phyloP scores from a whole-genome alignment of 2,329 filamentous ascomycete genomes.

The Cadophora gregata region DNA sequence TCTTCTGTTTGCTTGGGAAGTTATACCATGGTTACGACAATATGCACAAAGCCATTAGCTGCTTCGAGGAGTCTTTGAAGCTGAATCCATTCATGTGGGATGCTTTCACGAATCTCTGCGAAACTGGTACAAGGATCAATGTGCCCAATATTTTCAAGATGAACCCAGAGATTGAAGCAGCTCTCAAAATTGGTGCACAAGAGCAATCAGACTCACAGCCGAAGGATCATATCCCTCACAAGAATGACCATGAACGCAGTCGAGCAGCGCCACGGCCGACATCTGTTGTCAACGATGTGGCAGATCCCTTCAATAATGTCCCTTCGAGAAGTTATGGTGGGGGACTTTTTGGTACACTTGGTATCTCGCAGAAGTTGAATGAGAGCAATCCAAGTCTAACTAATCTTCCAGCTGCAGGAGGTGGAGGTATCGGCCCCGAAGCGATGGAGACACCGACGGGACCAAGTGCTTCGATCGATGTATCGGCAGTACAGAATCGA shows the following conservation, averaged over 20 bases:
- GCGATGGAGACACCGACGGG: slow-evolving; percentile 68
- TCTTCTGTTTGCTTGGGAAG: slow-evolving; percentile 86
- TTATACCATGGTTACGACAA: slow-evolving; percentile 82
- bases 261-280: slow-evolving; percentile 35
- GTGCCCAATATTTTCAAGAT: slow-evolving; percentile 87
- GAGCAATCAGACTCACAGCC: slow-evolving; percentile 34
- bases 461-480: slow-evolving; percentile 51
- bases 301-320: slow-evolving; percentile 46
- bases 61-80: slow-evolving; percentile 88
- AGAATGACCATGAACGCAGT: slow-evolving; percentile 39
- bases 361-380: slow-evolving; percentile 43
- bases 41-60: slow-evolving; percentile 81
- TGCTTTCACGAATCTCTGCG: slow-evolving; percentile 86
- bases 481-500: slow-evolving; percentile 37
- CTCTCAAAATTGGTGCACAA: slow-evolving; percentile 47
- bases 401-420: slow-evolving; percentile 42
- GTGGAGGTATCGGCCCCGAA: slow-evolving; percentile 52
- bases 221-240: slow-evolving; percentile 31
- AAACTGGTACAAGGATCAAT: slow-evolving; percentile 81
- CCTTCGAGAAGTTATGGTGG: slow-evolving; percentile 38
- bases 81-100: slow-evolving; percentile 98
- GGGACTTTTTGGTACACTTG: slow-evolving; percentile 43
- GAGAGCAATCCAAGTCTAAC: slow-evolving; percentile 46
- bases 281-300: slow-evolving; percentile 38
- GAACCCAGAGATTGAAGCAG: slow-evolving; percentile 65